Conservation (phyloP, 768 basidiomycete species). For the Hygrocybe coccinea region DNA sequence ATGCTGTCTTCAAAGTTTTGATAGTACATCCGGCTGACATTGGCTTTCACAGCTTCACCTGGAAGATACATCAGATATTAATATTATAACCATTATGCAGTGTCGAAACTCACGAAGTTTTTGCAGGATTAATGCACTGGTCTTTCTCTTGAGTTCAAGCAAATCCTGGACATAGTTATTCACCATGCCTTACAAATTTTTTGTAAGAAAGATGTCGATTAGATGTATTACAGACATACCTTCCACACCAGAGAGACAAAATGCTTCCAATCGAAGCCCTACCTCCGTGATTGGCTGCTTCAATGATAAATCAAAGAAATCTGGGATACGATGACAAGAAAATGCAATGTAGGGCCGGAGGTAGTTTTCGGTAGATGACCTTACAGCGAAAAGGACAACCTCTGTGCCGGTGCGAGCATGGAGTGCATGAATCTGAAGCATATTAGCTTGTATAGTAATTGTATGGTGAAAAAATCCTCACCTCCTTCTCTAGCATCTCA, state of each 20-base stretch:
- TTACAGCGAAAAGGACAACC: neutral
- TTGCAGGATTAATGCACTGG: constrained; percentile 1
- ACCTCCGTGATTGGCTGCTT: constrained; percentile 4
- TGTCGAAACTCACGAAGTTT: neutral
- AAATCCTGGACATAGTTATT: neutral
- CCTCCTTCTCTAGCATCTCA: constrained; percentile 5
- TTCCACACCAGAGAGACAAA: constrained; percentile 9
- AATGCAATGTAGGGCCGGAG: neutral
- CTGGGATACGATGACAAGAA: constrained; percentile 1
- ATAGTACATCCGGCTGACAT: constrained; percentile 15
- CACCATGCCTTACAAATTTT: neutral
- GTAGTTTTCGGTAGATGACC: neutral
- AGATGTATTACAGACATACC: constrained; percentile 3
- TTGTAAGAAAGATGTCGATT: no score
- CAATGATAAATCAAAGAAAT: constrained; percentile 5
- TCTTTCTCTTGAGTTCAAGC: neutral
- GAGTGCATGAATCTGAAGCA: constrained; percentile 2
- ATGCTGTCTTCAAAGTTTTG: constrained; percentile 16
- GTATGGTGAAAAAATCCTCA: neutral
- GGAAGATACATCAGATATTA: neutral
- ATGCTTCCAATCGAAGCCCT: constrained; percentile 7
- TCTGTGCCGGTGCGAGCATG: constrained; percentile 10
- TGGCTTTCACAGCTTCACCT: neutral
- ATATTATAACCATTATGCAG: neutral
- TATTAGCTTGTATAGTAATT: neutral